Conservation (phyloP, 2,329 filamentous ascomycete genomes). For the Diaporthe citrichinensis region DNA sequence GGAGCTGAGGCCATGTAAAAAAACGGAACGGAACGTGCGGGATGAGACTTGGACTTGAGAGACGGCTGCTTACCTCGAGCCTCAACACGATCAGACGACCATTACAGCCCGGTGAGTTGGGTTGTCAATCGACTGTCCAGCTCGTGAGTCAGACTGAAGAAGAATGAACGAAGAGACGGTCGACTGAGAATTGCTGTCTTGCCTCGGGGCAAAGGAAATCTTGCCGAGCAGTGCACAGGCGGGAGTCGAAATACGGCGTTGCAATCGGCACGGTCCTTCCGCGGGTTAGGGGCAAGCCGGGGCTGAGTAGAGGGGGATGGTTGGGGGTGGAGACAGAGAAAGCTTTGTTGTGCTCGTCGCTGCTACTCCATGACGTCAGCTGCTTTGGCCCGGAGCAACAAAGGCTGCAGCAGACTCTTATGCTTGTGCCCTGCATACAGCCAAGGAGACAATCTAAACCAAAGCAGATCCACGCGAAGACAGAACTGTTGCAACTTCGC, state of each 20-base stretch:
- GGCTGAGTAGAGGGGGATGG: too few relatives aligned
- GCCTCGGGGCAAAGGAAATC: constrained; percentile 33
- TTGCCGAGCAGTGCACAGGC: constrained; percentile 38
- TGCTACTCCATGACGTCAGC: constrained; percentile 7
- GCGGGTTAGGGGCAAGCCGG: constrained; percentile 34
- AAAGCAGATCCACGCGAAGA: neutral
- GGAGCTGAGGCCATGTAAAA: constrained; percentile 30
- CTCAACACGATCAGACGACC: neutral
- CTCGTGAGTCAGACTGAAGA: constrained; percentile 1
- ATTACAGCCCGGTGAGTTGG: neutral
- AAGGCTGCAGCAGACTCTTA: constrained; percentile 19
- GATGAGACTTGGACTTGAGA: constrained; percentile 2
- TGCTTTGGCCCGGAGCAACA: neutral
- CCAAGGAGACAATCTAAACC: neutral
- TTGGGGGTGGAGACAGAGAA: neutral
- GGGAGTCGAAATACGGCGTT: constrained; percentile 42
- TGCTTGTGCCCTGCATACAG: neutral
- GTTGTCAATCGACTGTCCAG: neutral
- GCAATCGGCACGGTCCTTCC: constrained; percentile 28
- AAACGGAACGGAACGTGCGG: constrained; percentile 21
- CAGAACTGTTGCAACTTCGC: neutral
- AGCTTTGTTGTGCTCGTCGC: neutral
- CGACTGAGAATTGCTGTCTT: neutral
- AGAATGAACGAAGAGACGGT: neutral
- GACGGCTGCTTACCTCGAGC: constrained; percentile 16